A percentile compares a stretch with the other conserved stretches of the same genome.
These are phyloP conservation scores for Sclerotinia spermophila DNA, from an alignment of 2,329 filamentous ascomycete genomes.

Conservation along the genomic window DNA sequence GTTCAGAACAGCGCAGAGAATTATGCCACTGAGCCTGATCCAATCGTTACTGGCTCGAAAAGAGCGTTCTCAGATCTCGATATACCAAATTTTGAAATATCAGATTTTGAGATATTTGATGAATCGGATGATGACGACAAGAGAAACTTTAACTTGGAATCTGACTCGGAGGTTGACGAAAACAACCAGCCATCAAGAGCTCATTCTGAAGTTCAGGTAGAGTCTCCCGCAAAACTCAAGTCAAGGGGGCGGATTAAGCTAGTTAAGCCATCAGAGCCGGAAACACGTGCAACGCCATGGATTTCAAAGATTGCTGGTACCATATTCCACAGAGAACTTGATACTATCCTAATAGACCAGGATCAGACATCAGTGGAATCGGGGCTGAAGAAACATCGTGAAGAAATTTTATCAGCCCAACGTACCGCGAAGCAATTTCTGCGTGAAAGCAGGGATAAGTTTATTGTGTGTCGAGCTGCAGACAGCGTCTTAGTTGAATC, in stretches of 20 bases:
- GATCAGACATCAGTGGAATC: background rate
- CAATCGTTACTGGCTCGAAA: background rate
- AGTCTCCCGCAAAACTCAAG: background rate
- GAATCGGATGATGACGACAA: background rate
- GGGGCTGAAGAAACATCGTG: background rate
- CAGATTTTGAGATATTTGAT: background rate
- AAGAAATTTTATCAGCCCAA: background rate
- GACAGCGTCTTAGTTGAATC: background rate
- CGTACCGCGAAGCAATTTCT: background rate
- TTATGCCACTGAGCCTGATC: background rate
- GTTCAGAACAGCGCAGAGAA: background rate
- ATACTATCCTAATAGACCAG: background rate
- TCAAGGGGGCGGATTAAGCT: background rate
- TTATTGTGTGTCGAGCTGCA: background rate
- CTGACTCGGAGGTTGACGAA: background rate
- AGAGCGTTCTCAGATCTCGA: background rate
- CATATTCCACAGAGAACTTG: background rate
- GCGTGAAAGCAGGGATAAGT: background rate
- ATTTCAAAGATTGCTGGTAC: background rate
- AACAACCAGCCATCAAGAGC: background rate
- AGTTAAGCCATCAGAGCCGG: too few species aligned
- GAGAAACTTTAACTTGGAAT: background rate
- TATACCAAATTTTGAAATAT: too few species aligned
- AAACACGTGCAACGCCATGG: background rate
- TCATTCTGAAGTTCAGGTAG: background rate